phyloP scores from a whole-genome alignment of 2,329 filamentous ascomycete species.

The Ceratocystis cubensis region DNA sequence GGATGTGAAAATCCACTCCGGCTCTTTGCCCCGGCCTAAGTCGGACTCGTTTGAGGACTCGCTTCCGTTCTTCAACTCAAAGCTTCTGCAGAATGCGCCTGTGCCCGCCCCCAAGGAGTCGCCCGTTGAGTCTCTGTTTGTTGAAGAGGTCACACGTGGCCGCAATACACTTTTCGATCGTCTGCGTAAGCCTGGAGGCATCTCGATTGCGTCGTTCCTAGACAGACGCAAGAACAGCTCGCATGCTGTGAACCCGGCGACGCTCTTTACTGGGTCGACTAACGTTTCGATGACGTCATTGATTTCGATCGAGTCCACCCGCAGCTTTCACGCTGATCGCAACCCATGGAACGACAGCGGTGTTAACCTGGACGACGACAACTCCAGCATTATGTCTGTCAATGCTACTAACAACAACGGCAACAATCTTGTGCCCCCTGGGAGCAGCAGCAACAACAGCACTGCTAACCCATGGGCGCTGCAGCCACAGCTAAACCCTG shows the following conservation, averaged over 20 bases:
- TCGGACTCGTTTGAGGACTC: slow-evolving; percentile 98
- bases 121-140: slow-evolving; percentile 73
- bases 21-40: slow-evolving; percentile 93
- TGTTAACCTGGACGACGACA: slow-evolving; percentile 79
- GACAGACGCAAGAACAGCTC: slow-evolving; percentile 90
- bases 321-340: slow-evolving; percentile 78
- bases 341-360: slow-evolving; percentile 98
- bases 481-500: slow-evolving; percentile 53
- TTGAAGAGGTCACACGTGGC: slow-evolving; percentile 66
- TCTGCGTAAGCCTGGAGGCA: slow-evolving; percentile 86
- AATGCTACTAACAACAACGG: slow-evolving; percentile 9
- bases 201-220: slow-evolving; percentile 92
- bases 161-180: slow-evolving; percentile 78
- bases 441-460: slow-evolving; percentile 17
- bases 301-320: slow-evolving; percentile 88
- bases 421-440: slow-evolving; percentile 15
- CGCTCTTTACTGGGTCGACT: slow-evolving; percentile 83
- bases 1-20: slow-evolving; percentile 77
- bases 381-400: slow-evolving; percentile 18
- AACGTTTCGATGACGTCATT: slow-evolving; percentile 91
- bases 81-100: slow-evolving; percentile 85
- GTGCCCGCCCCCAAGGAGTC: slow-evolving; percentile 71
- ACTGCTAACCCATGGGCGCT: slow-evolving; percentile 53
- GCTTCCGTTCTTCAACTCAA: slow-evolving; percentile 91
- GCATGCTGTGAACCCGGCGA: slow-evolving; percentile 58